Percentiles rank a stretch among this genome's conserved stretches.
Conservation (phyloP, 768 basidiomycete species). For the Artomyces pyxidatus region DNA sequence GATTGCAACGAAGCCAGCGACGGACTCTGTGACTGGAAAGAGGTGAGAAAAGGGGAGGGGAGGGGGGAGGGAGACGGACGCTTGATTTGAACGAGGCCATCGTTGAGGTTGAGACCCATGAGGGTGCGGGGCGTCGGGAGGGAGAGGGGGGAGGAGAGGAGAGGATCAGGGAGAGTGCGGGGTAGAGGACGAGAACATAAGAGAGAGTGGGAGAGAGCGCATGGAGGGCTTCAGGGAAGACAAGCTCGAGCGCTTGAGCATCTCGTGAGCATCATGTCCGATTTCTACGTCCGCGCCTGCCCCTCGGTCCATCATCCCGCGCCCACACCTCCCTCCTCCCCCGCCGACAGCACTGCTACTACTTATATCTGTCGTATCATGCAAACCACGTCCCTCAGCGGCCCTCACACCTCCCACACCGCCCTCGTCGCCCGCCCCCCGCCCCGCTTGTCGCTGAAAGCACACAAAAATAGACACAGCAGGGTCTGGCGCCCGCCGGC, state of each 20-base stretch:
- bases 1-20: constrained; percentile 19
- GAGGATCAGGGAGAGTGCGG: background rate
- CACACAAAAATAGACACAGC: too few species aligned
- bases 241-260: background rate
- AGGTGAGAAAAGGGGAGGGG: background rate
- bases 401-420: too few species aligned
- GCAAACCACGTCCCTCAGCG: too few species aligned
- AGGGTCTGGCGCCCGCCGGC: too few species aligned
- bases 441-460: too few species aligned
- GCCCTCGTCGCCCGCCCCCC: too few species aligned
- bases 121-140: background rate
- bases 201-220: background rate
- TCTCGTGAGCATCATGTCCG: background rate
- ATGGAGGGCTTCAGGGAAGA: background rate
- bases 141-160: background rate
- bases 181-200: background rate
- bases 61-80: background rate
- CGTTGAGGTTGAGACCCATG: constrained; percentile 13
- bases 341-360: too few species aligned
- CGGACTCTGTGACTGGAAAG: constrained; percentile 17
- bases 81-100: constrained; percentile 14
- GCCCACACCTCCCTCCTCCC: background rate
- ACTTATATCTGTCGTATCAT: too few species aligned
- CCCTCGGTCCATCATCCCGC: background rate
- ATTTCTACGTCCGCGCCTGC: background rate